Evolutionary conservation across 2,329 filamentous ascomycete species (phyloP).

Genomic region (Nemania sp.): DNA sequence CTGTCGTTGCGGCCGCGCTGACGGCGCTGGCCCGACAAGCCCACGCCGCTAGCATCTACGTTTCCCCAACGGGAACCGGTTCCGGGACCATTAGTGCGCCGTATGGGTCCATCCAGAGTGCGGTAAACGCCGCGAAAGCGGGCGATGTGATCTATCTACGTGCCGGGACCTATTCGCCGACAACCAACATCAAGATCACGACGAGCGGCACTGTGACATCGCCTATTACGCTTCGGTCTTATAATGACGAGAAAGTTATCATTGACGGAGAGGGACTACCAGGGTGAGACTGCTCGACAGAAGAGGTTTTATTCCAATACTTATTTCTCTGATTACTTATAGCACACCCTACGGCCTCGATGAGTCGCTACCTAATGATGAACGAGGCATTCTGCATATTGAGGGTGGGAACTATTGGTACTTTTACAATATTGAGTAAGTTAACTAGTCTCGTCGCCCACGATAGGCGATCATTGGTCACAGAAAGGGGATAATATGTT

Average conservation of each 20-base stretch:
- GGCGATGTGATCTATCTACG: constrained; percentile 61
- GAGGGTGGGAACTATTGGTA: constrained; percentile 60
- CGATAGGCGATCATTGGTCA: not conserved
- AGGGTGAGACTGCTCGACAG: constrained; percentile 43
- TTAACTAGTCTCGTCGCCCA: not conserved
- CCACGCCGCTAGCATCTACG: constrained; percentile 56
- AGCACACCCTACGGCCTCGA: constrained; percentile 54
- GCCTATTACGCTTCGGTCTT: constrained; percentile 58
- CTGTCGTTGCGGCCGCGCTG: not conserved
- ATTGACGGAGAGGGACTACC: constrained; percentile 58
- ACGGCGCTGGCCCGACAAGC: constrained; percentile 11
- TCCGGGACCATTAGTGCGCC: constrained; percentile 56
- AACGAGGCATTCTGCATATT: constrained; percentile 62
- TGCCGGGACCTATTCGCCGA: constrained; percentile 59
- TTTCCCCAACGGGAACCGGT: constrained; percentile 57
- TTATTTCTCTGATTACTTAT: not conserved
- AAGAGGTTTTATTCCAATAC: not conserved
- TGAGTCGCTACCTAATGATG: constrained; percentile 54
- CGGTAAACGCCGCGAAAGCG: constrained; percentile 58
- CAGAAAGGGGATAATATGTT: not conserved
- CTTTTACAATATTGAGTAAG: constrained; percentile 55
- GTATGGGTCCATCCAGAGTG: constrained; percentile 60
- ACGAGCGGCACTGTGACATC: constrained; percentile 56
- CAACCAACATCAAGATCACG: constrained; percentile 61
- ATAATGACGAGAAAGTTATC: constrained; percentile 58